These are phyloP conservation scores for Odontarrhena argentea DNA, from an alignment of 345 rosid genomes.

Conservation along the genomic window DNA sequence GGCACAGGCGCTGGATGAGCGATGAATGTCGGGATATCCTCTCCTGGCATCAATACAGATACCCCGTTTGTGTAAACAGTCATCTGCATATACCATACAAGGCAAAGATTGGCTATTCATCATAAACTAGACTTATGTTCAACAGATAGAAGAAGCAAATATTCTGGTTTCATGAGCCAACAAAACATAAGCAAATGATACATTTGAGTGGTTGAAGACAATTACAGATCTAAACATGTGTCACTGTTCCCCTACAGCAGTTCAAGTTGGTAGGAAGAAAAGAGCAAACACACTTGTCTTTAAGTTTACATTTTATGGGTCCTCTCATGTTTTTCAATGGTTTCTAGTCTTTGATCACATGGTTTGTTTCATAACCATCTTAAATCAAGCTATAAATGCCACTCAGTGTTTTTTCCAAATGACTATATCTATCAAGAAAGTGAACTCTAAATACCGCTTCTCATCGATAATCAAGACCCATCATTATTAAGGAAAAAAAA, in stretches of 20 bases:
- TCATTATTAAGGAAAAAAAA: conserved; percentile 7
- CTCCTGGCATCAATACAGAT: conserved; percentile 97
- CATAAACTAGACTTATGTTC: conserved; percentile 1
- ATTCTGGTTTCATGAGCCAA: conserved; percentile 29
- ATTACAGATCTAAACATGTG: conserved; percentile 37
- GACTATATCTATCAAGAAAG: conserved; percentile 1
- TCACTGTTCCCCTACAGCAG: conserved; percentile 37
- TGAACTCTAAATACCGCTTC: not conserved
- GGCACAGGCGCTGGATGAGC: conserved; percentile 77
- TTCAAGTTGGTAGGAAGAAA: conserved; percentile 32
- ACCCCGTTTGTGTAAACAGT: conserved; percentile 72
- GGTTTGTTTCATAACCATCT: conserved; percentile 35
- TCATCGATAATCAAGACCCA: conserved; percentile 5
- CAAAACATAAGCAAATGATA: conserved; percentile 29
- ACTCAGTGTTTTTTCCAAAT: conserved; percentile 3
- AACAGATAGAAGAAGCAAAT: conserved; percentile 13
- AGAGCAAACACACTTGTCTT: conserved; percentile 33
- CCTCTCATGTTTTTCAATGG: conserved; percentile 32
- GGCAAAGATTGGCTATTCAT: not conserved
- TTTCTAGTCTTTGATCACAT: conserved; percentile 38
- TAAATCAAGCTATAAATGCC: conserved; percentile 10
- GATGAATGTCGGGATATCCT: conserved; percentile 74
- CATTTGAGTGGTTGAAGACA: conserved; percentile 24
- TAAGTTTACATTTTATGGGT: conserved; percentile 37
- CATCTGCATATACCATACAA: conserved; percentile 56